Evolutionary conservation across 2,329 filamentous ascomycete genomes (phyloP), one percentile per base, ranked within the genome.

Genomic region (Aspergillus proliferans): DNA sequence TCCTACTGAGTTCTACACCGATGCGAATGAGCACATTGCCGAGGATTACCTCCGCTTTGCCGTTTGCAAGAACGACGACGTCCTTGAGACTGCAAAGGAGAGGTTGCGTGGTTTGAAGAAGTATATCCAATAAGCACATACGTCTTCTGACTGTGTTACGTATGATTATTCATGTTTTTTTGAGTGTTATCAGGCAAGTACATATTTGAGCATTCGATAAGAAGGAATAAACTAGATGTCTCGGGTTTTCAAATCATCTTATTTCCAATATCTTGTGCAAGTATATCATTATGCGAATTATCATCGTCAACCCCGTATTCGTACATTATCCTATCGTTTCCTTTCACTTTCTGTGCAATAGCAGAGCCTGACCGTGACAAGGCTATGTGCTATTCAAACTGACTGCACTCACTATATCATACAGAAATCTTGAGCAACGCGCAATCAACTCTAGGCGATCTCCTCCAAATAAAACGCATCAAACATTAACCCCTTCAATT

Each of bases 1-100:
- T 15, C 93, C 93, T 0, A 95, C 91, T 0, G 93, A 98, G 70
- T 98, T 98, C 70, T 97, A 96, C 68, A 96, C 92, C 0, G 84
- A 88, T 15, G 74, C 71, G 40, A 95, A 95, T 63, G 83, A 87
- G 24, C 83, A 87, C 61, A 82, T 96, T 59, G 93, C 88, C 0
- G 88, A 96, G 75, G 86, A 97, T 61, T 98, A 94, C 73, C 78
- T 98, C 62, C 80, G 93, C 21, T 97, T 97, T 66, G 93, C 93
- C 0, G 90, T 98, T 1, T 98, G 93, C 76, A 98, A 98, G 77
- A 82, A 92, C 30, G 90, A 98, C 64, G 82, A 88, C 40, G 83
- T 97, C 34, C 71, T 93, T 19, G 87, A 91, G 67, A 80, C 80
- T 47, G 88, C 88, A 2, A 92, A 92, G 76, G 81, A 87, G 66